Evolutionary conservation across 2,329 filamentous ascomycete genomes (phyloP).

Genomic region (Diaporthe nobilis): DNA sequence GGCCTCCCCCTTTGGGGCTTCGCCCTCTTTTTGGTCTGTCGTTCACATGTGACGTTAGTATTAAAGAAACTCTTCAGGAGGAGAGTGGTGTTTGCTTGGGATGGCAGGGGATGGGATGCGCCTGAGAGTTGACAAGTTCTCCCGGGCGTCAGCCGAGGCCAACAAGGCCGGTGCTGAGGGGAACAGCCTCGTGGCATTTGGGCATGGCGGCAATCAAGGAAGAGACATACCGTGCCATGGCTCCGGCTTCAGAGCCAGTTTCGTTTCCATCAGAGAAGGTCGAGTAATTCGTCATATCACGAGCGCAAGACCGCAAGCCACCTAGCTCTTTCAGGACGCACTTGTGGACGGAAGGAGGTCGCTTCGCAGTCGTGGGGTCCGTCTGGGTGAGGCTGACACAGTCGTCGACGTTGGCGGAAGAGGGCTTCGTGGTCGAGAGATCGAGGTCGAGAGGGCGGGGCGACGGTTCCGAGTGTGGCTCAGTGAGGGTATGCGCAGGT

Average conservation of each 20-base stretch:
- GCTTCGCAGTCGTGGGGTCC: background rate
- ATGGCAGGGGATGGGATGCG: background rate
- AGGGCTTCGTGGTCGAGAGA: background rate
- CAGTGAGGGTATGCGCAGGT: background rate
- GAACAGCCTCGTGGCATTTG: background rate
- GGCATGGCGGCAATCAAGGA: background rate
- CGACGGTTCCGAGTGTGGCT: conserved; percentile 3
- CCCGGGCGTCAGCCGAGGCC: background rate
- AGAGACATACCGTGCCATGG: conserved; percentile 63
- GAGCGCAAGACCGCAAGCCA: conserved; percentile 14
- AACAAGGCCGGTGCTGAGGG: background rate
- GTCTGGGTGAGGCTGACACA: conserved; percentile 3
- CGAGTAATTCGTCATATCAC: conserved; percentile 69
- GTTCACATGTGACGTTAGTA: conserved; percentile 33
- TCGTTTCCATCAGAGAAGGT: conserved; percentile 65
- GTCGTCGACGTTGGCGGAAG: background rate
- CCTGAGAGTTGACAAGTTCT: background rate
- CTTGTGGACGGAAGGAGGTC: background rate
- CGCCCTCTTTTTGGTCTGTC: conserved; percentile 69
- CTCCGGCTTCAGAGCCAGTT: conserved; percentile 56
- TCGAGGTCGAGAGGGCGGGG: background rate
- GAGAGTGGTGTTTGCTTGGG: background rate
- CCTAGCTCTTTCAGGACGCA: conserved; percentile 18
- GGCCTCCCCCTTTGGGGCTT: conserved; percentile 81
- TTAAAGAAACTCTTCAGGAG: background rate